phyloP scores from a whole-genome alignment of 371 early-diverging fungal species.

The Mucor irregularis region DNA sequence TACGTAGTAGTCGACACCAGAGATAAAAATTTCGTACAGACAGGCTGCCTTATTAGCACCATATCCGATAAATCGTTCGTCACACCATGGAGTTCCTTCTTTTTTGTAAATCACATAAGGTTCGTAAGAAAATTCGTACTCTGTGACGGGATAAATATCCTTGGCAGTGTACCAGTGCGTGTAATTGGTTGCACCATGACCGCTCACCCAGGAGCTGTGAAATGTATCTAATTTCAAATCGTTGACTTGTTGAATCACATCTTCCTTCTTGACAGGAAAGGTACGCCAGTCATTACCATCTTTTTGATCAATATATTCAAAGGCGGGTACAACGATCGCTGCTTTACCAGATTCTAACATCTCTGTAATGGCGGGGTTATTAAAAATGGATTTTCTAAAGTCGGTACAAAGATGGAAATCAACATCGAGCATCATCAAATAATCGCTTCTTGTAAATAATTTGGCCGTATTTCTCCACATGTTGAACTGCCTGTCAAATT shows the following conservation, averaged over 20 bases:
- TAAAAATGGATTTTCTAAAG: constrained; percentile 39
- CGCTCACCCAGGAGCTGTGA: constrained; percentile 49
- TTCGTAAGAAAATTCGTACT: constrained; percentile 58
- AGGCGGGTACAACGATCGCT: constrained; percentile 58
- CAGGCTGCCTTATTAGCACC: constrained; percentile 68
- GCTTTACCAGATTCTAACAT: constrained; percentile 41
- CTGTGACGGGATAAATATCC: constrained; percentile 45
- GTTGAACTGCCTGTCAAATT: constrained; percentile 60
- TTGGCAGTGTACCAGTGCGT: constrained; percentile 46
- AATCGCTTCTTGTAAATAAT: constrained; percentile 57
- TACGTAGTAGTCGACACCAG: constrained; percentile 58
- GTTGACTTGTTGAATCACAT: constrained; percentile 33
- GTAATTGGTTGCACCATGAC: constrained; percentile 58
- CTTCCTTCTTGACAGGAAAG: constrained; percentile 44
- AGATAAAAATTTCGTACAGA: constrained; percentile 58
- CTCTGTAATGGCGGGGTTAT: constrained; percentile 24
- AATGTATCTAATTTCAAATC: constrained; percentile 45
- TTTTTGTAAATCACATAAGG: constrained; percentile 56
- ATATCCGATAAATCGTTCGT: constrained; percentile 64
- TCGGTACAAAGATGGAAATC: constrained; percentile 63
- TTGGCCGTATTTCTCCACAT: constrained; percentile 64
- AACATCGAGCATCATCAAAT: constrained; percentile 61
- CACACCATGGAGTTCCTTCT: constrained; percentile 59
- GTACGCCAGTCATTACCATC: constrained; percentile 48
- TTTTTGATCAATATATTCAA: constrained; percentile 51